A percentile compares a stretch with the other conserved stretches of the same genome.
phyloP scores from a whole-genome alignment of 352 stramenopile genomes.

The Phytopythium cucurbitacearum region DNA sequence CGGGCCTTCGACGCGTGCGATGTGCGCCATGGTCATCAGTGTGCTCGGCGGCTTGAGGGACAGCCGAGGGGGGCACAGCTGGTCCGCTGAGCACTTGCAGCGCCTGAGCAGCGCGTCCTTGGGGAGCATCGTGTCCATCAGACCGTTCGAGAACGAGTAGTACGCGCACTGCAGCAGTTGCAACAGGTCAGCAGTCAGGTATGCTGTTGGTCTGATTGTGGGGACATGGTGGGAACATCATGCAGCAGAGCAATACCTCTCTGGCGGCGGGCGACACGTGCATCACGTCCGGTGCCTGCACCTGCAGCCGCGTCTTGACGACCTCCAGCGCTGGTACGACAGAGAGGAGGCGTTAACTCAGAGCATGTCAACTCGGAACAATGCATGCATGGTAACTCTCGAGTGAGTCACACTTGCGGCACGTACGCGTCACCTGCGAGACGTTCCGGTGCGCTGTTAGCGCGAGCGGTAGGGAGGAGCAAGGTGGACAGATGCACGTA shows the following conservation, averaged over 20 bases:
- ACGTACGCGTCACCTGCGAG: slow-evolving; percentile 64
- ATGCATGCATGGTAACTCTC: not conserved
- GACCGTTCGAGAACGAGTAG: slow-evolving; percentile 74
- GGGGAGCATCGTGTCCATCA: slow-evolving; percentile 80
- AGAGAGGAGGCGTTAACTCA: not conserved
- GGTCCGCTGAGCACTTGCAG: slow-evolving; percentile 43
- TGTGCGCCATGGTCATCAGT: slow-evolving; percentile 48
- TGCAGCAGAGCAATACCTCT: slow-evolving; percentile 24
- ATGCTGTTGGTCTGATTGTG: not conserved
- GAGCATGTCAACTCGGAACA: slow-evolving; percentile 3
- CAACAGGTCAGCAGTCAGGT: not conserved
- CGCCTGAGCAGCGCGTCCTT: slow-evolving; percentile 51
- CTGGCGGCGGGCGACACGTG: slow-evolving; percentile 38
- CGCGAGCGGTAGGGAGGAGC: not conserved
- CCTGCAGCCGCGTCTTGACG: slow-evolving; percentile 81
- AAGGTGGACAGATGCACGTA: slow-evolving; percentile 15
- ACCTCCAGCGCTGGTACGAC: slow-evolving; percentile 59
- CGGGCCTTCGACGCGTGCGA: slow-evolving; percentile 54
- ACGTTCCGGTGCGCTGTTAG: no score
- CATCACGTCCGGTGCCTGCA: slow-evolving; percentile 57
- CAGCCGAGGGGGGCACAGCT: slow-evolving; percentile 26
- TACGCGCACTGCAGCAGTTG: slow-evolving; percentile 43
- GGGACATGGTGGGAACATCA: not conserved
- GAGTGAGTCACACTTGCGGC: not conserved
- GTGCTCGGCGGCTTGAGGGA: slow-evolving; percentile 36